Evolutionary conservation across 352 stramenopile genomes (phyloP).

Genomic region (Thraustochytrium sp.): DNA sequence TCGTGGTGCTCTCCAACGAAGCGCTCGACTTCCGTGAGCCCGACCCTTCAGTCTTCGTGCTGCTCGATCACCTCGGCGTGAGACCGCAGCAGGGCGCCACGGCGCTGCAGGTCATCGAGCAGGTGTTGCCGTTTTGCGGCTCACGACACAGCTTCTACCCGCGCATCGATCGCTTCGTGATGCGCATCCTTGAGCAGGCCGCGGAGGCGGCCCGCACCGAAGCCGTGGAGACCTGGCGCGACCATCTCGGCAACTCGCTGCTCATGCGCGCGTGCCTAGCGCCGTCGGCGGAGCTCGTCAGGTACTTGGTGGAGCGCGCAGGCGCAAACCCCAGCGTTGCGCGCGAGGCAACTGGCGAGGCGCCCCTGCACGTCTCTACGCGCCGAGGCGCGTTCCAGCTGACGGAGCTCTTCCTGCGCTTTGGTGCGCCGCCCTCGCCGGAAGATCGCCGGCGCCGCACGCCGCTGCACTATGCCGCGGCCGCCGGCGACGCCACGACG

Average conservation of each 20-base stretch:
- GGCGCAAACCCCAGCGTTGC: not conserved
- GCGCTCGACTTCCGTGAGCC: not conserved
- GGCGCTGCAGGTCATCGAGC: not conserved
- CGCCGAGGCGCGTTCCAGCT: not conserved
- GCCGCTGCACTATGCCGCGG: not conserved
- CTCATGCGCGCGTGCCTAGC: not conserved
- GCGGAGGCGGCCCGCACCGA: not conserved
- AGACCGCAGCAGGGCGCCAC: not conserved
- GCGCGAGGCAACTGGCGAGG: not conserved
- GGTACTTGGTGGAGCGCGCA: not conserved
- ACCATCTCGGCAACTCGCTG: not conserved
- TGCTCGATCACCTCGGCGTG: not conserved
- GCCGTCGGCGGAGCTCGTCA: not conserved
- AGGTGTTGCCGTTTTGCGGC: not conserved
- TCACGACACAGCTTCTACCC: not conserved
- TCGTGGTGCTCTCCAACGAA: not conserved
- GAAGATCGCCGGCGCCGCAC: not conserved
- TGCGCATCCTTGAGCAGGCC: slow-evolving; percentile 3
- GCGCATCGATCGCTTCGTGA: slow-evolving; percentile 32
- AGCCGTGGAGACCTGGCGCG: not conserved
- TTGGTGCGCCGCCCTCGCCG: not conserved
- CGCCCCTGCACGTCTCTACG: not conserved
- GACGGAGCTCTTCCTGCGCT: not conserved
- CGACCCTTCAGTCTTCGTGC: slow-evolving; percentile 14
- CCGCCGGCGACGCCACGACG: not conserved